phyloP scores from a whole-genome alignment of 2,329 filamentous ascomycete species.

The Dactylella cylindrospora region DNA sequence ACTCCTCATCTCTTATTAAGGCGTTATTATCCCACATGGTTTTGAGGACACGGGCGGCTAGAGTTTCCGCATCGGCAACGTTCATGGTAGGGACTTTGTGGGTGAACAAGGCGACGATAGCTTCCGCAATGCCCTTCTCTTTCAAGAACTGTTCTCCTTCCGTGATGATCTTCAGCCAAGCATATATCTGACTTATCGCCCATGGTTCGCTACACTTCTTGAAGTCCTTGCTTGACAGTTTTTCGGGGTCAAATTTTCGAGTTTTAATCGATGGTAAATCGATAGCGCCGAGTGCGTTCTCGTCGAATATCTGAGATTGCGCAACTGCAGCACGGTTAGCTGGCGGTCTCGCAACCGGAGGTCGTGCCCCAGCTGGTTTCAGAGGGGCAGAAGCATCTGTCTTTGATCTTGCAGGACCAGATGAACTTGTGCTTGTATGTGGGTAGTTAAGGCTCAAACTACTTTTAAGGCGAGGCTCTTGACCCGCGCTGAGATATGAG shows the following conservation, averaged over 20 bases:
- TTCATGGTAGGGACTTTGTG: slow-evolving; percentile 98
- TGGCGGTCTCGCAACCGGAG: slow-evolving; percentile 45
- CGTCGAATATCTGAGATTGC: slow-evolving; percentile 49
- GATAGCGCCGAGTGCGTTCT: slow-evolving; percentile 56
- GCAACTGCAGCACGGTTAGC: slow-evolving; percentile 47
- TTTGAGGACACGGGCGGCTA: slow-evolving; percentile 74
- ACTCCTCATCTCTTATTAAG: slow-evolving; percentile 87
- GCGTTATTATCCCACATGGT: slow-evolving; percentile 78
- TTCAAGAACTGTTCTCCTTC: slow-evolving; percentile 88
- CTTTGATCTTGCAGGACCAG: slow-evolving; percentile 65
- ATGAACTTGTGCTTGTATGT: slow-evolving; percentile 42
- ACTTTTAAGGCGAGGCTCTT: slow-evolving; percentile 43
- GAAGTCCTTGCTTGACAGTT: slow-evolving; percentile 78
- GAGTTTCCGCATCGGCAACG: slow-evolving; percentile 87
- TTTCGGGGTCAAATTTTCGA: slow-evolving; percentile 80
- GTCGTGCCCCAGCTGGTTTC: slow-evolving; percentile 43
- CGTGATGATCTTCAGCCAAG: slow-evolving; percentile 84
- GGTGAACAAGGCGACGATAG: slow-evolving; percentile 83
- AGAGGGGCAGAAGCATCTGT: slow-evolving; percentile 75
- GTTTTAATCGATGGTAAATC: slow-evolving; percentile 82
- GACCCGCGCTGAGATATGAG: slow-evolving; percentile 27
- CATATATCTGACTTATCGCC: slow-evolving; percentile 83
- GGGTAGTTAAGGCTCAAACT: slow-evolving; percentile 45
- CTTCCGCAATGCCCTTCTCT: slow-evolving; percentile 80
- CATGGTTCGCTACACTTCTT: slow-evolving; percentile 84